These are phyloP conservation scores for Blastomyces parvus DNA, from an alignment of 2,329 filamentous ascomycete species.

Conservation along the genomic window DNA sequence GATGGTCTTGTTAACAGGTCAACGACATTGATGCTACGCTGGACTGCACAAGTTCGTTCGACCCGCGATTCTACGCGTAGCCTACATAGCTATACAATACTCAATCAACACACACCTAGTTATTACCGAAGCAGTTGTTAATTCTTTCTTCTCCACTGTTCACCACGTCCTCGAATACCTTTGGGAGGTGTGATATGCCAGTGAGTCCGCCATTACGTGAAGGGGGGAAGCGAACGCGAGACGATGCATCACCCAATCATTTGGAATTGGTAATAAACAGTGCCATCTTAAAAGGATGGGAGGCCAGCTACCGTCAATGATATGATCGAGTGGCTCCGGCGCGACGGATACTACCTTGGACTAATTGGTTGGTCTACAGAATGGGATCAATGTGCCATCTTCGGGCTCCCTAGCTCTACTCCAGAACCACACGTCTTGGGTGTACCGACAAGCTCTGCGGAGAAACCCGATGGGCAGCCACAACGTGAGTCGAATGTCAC, in stretches of 20 bases:
- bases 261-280: neutral
- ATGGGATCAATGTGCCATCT: conserved; percentile 7
- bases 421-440: neutral
- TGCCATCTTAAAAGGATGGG: neutral
- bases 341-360: conserved; percentile 13
- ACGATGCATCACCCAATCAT: neutral
- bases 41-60: neutral
- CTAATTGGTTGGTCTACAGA: conserved; percentile 13
- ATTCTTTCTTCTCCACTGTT: neutral
- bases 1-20: neutral
- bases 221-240: neutral
- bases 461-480: too few species aligned
- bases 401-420: neutral
- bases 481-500: neutral
- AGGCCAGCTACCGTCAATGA: conserved; percentile 10
- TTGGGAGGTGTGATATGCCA: neutral
- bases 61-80: neutral
- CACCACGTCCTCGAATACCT: neutral
- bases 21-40: neutral
- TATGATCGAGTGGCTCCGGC: conserved; percentile 16
- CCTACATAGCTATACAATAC: neutral
- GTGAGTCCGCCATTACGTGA: neutral
- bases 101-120: neutral
- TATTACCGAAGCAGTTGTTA: neutral
- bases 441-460: neutral